Conservation (phyloP, 73 alveolate genomes). For the Paramecium pentaurelia region DNA sequence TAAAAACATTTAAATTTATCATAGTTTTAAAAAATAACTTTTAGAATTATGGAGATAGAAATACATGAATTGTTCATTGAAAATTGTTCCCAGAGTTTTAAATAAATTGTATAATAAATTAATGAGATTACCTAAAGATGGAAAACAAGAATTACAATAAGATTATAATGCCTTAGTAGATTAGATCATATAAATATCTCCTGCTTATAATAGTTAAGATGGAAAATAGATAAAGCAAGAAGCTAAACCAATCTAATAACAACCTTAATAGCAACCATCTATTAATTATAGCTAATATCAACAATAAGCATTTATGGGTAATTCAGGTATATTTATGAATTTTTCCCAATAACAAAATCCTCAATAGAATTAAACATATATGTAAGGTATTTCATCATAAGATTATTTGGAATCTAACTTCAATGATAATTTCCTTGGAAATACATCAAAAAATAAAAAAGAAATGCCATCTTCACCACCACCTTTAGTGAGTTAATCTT, state of each 20-base stretch:
- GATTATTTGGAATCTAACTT: background rate
- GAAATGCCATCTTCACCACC: background rate
- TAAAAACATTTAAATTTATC: background rate
- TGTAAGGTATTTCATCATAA: background rate
- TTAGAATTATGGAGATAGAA: slow-evolving; percentile 35
- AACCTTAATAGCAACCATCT: background rate
- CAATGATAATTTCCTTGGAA: background rate
- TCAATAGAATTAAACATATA: no score
- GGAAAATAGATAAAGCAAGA: background rate
- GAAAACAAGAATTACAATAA: background rate
- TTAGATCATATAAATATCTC: slow-evolving; percentile 51
- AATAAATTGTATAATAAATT: slow-evolving; percentile 49
- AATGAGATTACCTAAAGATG: slow-evolving; percentile 49
- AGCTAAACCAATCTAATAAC: background rate
- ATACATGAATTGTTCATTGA: slow-evolving; percentile 33
- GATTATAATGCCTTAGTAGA: slow-evolving; percentile 60
- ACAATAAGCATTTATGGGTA: background rate
- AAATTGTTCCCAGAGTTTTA: slow-evolving; percentile 39
- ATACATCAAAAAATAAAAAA: background rate
- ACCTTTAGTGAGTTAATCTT: background rate
- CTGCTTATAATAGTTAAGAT: slow-evolving; percentile 52
- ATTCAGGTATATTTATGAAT: background rate
- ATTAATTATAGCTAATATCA: background rate
- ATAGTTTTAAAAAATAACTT: background rate
- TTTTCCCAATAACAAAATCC: background rate